Conservation (phyloP, 2,329 filamentous ascomycete genomes). For the Geosmithia putterillii region DNA sequence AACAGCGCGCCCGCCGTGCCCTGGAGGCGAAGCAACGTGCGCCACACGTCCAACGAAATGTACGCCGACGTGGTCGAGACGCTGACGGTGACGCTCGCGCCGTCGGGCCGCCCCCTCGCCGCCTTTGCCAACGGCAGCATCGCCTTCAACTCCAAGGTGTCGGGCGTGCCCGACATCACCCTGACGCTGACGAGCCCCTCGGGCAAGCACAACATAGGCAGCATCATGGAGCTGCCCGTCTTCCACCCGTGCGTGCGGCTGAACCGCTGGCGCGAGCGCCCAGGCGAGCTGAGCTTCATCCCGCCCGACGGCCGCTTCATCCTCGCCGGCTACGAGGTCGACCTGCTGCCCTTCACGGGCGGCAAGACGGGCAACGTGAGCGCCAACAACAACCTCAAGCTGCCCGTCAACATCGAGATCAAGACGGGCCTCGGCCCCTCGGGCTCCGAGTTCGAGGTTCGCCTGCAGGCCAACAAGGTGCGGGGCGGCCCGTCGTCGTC, state of each 20-base stretch:
- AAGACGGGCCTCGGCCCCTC: constrained; percentile 63
- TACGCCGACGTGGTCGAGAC: constrained; percentile 95
- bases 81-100: constrained; percentile 75
- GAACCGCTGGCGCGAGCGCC: constrained; percentile 77
- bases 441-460: constrained; percentile 82
- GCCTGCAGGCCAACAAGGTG: constrained; percentile 57
- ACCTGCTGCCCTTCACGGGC: constrained; percentile 63
- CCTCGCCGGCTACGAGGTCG: constrained; percentile 86
- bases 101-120: constrained; percentile 75
- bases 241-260: constrained; percentile 94
- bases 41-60: constrained; percentile 92
- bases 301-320: constrained; percentile 92
- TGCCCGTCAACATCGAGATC: constrained; percentile 74
- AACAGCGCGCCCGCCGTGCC: constrained; percentile 51
- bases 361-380: constrained; percentile 41
- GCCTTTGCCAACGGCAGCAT: constrained; percentile 87
- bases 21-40: constrained; percentile 84
- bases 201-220: constrained; percentile 62
- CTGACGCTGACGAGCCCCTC: constrained; percentile 70
- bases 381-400: constrained; percentile 52
- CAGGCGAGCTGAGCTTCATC: constrained; percentile 89
- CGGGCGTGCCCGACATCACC: constrained; percentile 82
- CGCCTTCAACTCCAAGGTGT: constrained; percentile 89
- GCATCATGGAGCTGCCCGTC: constrained; percentile 74
- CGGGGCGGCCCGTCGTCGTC: constrained; percentile 26